These are phyloP conservation scores for Entomortierella parvispora DNA, from an alignment of 192 early-diverging fungal species.

Conservation along the genomic window DNA sequence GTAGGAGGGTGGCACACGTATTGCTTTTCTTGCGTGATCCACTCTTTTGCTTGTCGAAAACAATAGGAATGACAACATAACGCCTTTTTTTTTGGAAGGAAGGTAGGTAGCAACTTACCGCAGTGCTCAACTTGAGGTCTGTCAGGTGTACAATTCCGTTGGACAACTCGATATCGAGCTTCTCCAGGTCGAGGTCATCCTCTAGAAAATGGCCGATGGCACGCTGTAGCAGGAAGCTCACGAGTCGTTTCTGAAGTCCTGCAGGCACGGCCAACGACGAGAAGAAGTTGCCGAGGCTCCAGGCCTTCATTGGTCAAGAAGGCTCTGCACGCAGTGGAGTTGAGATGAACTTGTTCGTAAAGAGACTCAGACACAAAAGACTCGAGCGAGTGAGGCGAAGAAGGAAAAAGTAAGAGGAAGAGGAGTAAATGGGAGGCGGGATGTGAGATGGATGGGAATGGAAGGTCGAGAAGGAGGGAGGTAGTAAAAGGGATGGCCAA, in stretches of 20 bases:
- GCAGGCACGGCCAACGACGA: slow-evolving; percentile 62
- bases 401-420: not conserved
- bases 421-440: not conserved
- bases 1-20: too few species aligned
- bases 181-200: slow-evolving; percentile 77
- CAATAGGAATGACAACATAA: too few species aligned
- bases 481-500: too few species aligned
- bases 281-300: slow-evolving; percentile 52
- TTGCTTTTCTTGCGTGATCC: too few species aligned
- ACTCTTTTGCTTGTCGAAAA: too few species aligned
- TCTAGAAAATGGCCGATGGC: slow-evolving; percentile 89
- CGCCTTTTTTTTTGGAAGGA: too few species aligned
- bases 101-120: slow-evolving; percentile 58
- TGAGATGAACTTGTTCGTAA: too few species aligned
- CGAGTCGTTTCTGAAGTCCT: slow-evolving; percentile 84
- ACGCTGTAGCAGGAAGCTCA: slow-evolving; percentile 82
- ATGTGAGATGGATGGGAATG: not conserved
- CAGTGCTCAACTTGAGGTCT: slow-evolving; percentile 82
- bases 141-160: slow-evolving; percentile 80
- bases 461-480: too few species aligned
- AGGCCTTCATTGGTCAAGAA: slow-evolving; percentile 47
- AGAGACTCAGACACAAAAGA: not conserved
- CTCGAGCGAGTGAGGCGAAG: not conserved
- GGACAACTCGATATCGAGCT: slow-evolving; percentile 87
- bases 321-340: too few species aligned